Evolutionary conservation across 495 filamentous ascomycete species (phyloP).

Genomic region (Chaetomium cochliodes): DNA sequence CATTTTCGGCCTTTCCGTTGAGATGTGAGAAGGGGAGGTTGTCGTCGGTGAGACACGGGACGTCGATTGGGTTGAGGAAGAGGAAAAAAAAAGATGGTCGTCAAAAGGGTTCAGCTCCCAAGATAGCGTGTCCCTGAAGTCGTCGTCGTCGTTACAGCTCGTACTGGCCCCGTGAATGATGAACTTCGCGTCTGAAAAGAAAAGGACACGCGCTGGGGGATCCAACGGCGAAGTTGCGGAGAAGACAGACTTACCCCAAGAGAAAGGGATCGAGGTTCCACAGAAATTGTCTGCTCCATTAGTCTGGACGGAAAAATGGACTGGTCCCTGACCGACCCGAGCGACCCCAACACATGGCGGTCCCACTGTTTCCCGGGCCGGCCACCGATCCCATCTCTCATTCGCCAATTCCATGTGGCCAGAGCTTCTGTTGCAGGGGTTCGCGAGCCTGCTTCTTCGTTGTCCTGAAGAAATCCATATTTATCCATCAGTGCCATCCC

Average conservation of each 20-base stretch:
- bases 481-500: no score
- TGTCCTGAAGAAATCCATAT: no score
- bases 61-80: background rate
- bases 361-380: constrained; percentile 8
- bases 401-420: constrained; percentile 20
- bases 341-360: background rate
- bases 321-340: background rate
- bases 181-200: background rate
- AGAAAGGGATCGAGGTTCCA: constrained; percentile 20
- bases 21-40: constrained; percentile 9
- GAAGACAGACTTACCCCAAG: constrained; percentile 8
- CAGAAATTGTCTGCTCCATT: constrained; percentile 26
- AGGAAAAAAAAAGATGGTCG: background rate
- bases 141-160: background rate
- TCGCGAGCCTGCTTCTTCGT: no score
- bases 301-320: constrained; percentile 19
- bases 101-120: background rate
- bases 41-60: constrained; percentile 19
- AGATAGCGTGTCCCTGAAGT: background rate
- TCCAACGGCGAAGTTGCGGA: constrained; percentile 14
- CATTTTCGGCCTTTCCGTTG: constrained; percentile 35
- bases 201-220: background rate
- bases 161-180: background rate
- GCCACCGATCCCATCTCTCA: background rate
- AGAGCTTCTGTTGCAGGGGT: background rate